A percentile compares a stretch with the other conserved stretches of the same genome.
phyloP scores from a whole-genome alignment of 2,329 filamentous ascomycete species.

The Claviceps humidiphila region DNA sequence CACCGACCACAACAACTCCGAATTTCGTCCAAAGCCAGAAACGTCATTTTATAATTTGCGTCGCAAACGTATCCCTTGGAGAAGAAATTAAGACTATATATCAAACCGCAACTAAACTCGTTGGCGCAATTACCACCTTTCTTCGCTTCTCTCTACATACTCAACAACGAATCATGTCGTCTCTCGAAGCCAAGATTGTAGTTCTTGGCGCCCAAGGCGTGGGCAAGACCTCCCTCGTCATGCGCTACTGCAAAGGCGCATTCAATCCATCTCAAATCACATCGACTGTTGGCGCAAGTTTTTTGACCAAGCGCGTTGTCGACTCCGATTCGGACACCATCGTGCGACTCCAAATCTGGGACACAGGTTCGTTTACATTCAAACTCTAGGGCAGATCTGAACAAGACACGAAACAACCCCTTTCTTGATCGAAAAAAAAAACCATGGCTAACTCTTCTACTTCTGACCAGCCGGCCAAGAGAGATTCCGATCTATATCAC shows the following conservation, averaged over 20 bases:
- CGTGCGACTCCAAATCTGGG: conserved; percentile 91
- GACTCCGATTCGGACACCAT: conserved; percentile 76
- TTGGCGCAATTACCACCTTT: neutral
- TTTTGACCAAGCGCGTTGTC: conserved; percentile 65
- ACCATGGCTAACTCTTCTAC: neutral
- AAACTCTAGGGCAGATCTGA: too few relatives aligned
- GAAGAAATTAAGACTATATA: neutral
- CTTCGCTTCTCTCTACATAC: too few relatives aligned
- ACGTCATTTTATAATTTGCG: neutral
- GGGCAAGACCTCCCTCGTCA: conserved; percentile 66
- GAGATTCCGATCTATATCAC: conserved; percentile 85
- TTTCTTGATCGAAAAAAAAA: too few relatives aligned
- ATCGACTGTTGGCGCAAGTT: conserved; percentile 68
- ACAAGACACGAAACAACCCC: too few relatives aligned
- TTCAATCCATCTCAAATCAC: conserved; percentile 52
- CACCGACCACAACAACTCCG: neutral
- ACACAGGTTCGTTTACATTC: conserved; percentile 47
- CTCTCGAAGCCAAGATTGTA: conserved; percentile 70
- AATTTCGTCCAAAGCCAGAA: neutral
- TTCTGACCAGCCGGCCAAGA: conserved; percentile 61
- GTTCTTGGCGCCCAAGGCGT: conserved; percentile 70
- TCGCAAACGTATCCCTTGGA: neutral
- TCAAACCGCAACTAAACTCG: too few relatives aligned
- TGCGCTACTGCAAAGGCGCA: conserved; percentile 60
- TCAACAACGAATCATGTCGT: conserved; percentile 27